These are phyloP conservation scores for Neovahlkampfia damariscottae DNA, from an alignment of 78 protist species.

Conservation along the genomic window DNA sequence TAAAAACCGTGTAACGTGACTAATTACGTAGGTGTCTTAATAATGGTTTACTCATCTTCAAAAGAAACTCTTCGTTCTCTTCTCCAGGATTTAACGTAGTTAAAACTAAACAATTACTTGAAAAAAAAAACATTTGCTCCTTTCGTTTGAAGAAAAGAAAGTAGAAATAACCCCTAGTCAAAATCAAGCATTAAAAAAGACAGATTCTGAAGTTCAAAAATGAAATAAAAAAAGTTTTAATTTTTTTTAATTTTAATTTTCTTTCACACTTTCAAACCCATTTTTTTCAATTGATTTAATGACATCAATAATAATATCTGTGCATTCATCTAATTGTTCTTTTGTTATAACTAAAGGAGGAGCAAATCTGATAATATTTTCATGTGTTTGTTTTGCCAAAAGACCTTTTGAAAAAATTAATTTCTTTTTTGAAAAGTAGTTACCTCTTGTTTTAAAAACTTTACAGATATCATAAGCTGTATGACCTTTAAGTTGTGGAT, in stretches of 20 bases:
- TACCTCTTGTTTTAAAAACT: no score
- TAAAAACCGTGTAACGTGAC: no score
- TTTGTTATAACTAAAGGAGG: conserved; percentile 80
- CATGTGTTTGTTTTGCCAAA: conserved; percentile 94
- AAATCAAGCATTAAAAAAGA: background rate
- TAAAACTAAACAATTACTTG: background rate
- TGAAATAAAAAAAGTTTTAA: background rate
- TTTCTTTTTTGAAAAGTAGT: no score
- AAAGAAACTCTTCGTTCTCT: no score
- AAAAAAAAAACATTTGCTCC: background rate
- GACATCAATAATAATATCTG: conserved; percentile 34
- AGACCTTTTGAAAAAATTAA: conserved; percentile 65
- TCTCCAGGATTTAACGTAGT: no score
- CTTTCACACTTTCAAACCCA: background rate
- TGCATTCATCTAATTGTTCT: conserved; percentile 47
- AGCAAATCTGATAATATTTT: conserved; percentile 81
- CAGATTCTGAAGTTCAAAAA: background rate
- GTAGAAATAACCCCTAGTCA: background rate
- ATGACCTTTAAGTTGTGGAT: background rate
- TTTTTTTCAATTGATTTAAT: background rate
- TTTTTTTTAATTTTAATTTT: conserved; percentile 6
- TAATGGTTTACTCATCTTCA: no score
- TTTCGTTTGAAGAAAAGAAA: background rate
- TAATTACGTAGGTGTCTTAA: no score
- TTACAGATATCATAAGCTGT: background rate